phyloP scores from a whole-genome alignment of 768 basidiomycete species.

The Fistulinella prunicolor region DNA sequence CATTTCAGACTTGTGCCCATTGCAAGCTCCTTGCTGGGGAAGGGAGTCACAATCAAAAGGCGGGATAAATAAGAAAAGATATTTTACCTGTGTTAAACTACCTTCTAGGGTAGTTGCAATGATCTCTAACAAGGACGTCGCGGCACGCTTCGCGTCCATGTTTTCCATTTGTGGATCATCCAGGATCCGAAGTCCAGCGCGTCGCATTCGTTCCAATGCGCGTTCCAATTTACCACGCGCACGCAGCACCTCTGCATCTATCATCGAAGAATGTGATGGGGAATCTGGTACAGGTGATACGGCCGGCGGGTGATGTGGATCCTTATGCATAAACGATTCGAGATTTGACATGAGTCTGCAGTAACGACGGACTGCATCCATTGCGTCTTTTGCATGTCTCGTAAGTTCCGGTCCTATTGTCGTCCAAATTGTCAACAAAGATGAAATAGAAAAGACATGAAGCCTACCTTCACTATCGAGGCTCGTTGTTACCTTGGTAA shows the following conservation, averaged over 20 bases:
- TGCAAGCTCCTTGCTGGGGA: slow-evolving; percentile 3
- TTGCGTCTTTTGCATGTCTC: slow-evolving; percentile 20
- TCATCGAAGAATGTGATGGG: neutral
- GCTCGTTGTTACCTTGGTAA: slow-evolving; percentile 45
- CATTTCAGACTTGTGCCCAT: slow-evolving; percentile 15
- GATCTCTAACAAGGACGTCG: slow-evolving; percentile 35
- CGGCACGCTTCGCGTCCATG: slow-evolving; percentile 4
- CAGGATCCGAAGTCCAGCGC: slow-evolving; percentile 46
- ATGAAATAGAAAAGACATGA: neutral
- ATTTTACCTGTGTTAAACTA: slow-evolving; percentile 30
- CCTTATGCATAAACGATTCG: slow-evolving; percentile 3
- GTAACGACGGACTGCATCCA: slow-evolving; percentile 20
- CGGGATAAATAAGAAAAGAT: neutral
- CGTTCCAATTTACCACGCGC: slow-evolving; percentile 54
- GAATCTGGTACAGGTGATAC: neutral
- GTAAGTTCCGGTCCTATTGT: slow-evolving; percentile 14
- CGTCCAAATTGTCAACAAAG: neutral
- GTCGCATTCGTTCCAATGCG: slow-evolving; percentile 56
- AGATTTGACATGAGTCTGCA: slow-evolving; percentile 12
- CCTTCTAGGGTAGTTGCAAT: slow-evolving; percentile 34
- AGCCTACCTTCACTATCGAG: slow-evolving; percentile 22
- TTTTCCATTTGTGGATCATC: slow-evolving; percentile 31
- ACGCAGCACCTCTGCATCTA: slow-evolving; percentile 26
- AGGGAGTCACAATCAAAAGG: neutral
- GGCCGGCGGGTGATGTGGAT: neutral